Base-by-base conservation (phyloP, 345 rosid genomes). In the Gossypium bickii region DNA sequence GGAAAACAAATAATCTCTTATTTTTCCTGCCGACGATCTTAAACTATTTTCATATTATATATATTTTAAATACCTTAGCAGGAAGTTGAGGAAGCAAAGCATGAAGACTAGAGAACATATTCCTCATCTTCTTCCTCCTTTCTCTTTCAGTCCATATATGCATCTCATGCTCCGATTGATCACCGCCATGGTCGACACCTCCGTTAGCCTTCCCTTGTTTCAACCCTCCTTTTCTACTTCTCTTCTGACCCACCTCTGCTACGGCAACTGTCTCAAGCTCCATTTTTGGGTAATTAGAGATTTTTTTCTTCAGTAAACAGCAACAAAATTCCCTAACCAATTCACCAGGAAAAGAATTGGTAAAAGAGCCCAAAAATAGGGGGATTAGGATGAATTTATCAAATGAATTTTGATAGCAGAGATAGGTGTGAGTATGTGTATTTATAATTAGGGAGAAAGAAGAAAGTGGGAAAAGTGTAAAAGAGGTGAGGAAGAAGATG, bases 111-210 rank as follows among this genome's bases (percentile, higher is more conserved):
- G 85, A 71, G 76, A 87, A 83, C 93, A 87, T 87, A 52, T 73
- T 73, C 77, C 84, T 84, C 89, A 89, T 89, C 89, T 78, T 89
- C 78, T 84, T 87, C 80, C 93, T 83, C 76, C 90, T 85, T 56
- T 84, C 87, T 78, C 93, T 87, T 76, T 89, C 90, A 2, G 87
- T 84, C 82, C 81, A 76, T 22, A 85, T 80, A 56, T 88, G 92
- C 25, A 83, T 72, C 59, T 79, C 89, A 48, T 84, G 83, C 67
- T 82, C 87, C 3, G 84, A 74, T 74, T 82, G 62, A 58, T 25
- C 34, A 53, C 22, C 57, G 9, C 57, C 74, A 7, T 71, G 20
- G 7, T 13, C 68, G 16, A 53, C 47, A 64, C 58, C n/a, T 22
- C 38, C 64, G 17, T 10, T 53, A 9, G 6, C 72, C 13, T 27